phyloP scores from a whole-genome alignment of 2,329 filamentous ascomycete genomes.

The Hysterium pulicare region DNA sequence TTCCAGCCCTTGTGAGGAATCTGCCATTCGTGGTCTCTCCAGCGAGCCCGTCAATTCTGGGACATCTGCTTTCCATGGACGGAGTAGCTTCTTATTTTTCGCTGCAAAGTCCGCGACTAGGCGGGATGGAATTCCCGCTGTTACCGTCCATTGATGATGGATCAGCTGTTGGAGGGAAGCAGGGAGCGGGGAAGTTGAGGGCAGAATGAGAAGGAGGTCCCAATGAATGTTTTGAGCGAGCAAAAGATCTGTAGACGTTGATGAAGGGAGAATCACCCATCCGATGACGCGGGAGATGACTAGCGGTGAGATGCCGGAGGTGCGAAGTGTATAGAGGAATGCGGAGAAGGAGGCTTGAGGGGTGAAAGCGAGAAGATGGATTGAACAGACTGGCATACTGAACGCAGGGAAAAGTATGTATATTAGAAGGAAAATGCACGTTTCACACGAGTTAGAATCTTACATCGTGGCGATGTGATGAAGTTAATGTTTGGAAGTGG shows the following conservation, averaged over 20 bases:
- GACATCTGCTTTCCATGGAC: slow-evolving; percentile 31
- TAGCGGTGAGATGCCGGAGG: slow-evolving; percentile 37
- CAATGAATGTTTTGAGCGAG: slow-evolving; percentile 42
- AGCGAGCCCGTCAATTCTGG: slow-evolving; percentile 36
- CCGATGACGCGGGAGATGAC: slow-evolving; percentile 43
- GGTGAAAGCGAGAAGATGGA: slow-evolving; percentile 46
- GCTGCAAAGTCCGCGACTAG: slow-evolving; percentile 37
- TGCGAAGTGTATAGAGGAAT: slow-evolving; percentile 42
- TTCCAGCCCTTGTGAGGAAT: slow-evolving; percentile 51
- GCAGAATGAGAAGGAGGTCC: slow-evolving; percentile 49
- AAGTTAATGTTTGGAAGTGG: no score
- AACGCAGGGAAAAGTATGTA: no score
- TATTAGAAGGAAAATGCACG: no score
- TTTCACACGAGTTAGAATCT: no score
- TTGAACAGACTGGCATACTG: slow-evolving; percentile 52
- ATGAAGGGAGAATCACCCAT: slow-evolving; percentile 50
- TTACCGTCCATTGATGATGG: slow-evolving; percentile 33
- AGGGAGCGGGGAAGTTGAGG: slow-evolving; percentile 25
- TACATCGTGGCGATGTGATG: no score
- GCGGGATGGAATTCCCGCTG: slow-evolving; percentile 44
- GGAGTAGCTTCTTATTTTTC: slow-evolving; percentile 38
- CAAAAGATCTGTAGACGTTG: slow-evolving; percentile 41
- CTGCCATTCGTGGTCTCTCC: slow-evolving; percentile 28
- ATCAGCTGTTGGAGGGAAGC: slow-evolving; percentile 19
- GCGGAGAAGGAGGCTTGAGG: slow-evolving; percentile 30